Evolutionary conservation across 1,284 basidiomycete species (phyloP).

Genomic region (Microbotryum saponariae): DNA sequence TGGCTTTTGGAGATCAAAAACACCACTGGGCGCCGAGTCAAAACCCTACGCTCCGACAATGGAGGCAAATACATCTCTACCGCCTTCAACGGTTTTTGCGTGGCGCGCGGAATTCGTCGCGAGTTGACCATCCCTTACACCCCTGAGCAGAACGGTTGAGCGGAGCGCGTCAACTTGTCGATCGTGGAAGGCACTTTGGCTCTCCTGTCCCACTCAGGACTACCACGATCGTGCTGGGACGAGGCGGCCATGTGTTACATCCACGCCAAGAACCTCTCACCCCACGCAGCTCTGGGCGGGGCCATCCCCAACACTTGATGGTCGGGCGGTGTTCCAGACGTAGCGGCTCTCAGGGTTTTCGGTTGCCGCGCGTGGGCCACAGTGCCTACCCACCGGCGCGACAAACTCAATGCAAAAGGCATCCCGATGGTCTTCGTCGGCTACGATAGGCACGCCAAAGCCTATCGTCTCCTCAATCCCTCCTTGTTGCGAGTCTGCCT

Average conservation of each 20-base stretch:
- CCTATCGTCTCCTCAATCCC: constrained; percentile 10
- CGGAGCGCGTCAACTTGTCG: constrained; percentile 38
- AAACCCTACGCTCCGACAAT: too few relatives aligned
- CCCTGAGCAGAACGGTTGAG: constrained; percentile 40
- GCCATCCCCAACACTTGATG: constrained; percentile 38
- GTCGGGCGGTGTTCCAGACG: constrained; percentile 36
- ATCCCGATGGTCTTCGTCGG: not conserved
- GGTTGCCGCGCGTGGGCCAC: constrained; percentile 42
- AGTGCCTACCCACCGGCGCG: constrained; percentile 22
- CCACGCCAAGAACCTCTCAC: constrained; percentile 41
- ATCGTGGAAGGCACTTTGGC: constrained; percentile 35
- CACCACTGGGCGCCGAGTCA: too few relatives aligned
- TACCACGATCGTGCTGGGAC: constrained; percentile 40
- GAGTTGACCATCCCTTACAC: constrained; percentile 42
- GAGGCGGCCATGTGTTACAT: constrained; percentile 37
- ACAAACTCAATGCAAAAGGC: constrained; percentile 2
- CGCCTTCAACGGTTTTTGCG: too few relatives aligned
- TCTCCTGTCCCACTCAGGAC: constrained; percentile 34
- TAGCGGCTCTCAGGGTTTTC: constrained; percentile 39
- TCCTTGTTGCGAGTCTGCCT: too few relatives aligned
- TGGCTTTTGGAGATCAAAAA: too few relatives aligned
- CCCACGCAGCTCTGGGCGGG: constrained; percentile 30
- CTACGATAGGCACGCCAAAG: not conserved
- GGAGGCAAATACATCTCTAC: too few relatives aligned
- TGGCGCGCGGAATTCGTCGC: constrained; percentile 36